Evolutionary conservation across 768 basidiomycete species (phyloP).

Genomic region (Rhodotorula diobovata): DNA sequence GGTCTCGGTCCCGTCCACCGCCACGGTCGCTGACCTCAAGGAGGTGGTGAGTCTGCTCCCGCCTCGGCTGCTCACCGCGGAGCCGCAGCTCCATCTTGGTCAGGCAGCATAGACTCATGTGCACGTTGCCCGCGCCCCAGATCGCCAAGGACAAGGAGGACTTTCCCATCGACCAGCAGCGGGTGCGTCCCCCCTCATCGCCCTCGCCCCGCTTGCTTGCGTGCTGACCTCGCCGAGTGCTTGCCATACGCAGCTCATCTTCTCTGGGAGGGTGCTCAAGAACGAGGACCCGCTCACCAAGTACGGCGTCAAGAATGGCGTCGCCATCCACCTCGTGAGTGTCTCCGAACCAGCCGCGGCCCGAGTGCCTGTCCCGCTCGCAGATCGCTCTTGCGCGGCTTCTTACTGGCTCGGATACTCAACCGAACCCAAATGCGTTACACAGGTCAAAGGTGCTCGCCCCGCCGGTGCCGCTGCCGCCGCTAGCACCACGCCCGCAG

Average conservation of each 20-base stretch:
- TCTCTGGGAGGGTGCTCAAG: slow-evolving; percentile 63
- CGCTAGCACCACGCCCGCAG: slow-evolving; percentile 74
- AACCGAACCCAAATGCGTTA: slow-evolving; percentile 48
- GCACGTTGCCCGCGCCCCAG: neutral
- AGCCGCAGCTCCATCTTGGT: no score
- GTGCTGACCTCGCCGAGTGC: neutral
- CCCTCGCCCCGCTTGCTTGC: neutral
- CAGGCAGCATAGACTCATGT: neutral
- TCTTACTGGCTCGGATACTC: neutral
- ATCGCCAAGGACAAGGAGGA: slow-evolving; percentile 11
- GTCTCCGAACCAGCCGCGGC: no score
- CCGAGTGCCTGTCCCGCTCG: no score
- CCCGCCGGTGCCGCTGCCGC: slow-evolving; percentile 17
- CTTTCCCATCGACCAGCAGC: slow-evolving; percentile 62
- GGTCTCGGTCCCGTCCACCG: slow-evolving; percentile 71
- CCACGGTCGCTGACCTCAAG: slow-evolving; percentile 88
- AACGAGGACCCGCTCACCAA: slow-evolving; percentile 36
- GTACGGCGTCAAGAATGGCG: slow-evolving; percentile 31
- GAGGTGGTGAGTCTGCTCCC: slow-evolving; percentile 61
- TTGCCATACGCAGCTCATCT: slow-evolving; percentile 58
- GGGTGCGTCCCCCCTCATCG: slow-evolving; percentile 44
- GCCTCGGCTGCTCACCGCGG: slow-evolving; percentile 41
- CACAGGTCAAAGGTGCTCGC: slow-evolving; percentile 35
- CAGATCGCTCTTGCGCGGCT: no score
- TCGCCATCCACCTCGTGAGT: slow-evolving; percentile 32